Conservation (phyloP, 306 rosid genomes). For the Betula pendula region DNA sequence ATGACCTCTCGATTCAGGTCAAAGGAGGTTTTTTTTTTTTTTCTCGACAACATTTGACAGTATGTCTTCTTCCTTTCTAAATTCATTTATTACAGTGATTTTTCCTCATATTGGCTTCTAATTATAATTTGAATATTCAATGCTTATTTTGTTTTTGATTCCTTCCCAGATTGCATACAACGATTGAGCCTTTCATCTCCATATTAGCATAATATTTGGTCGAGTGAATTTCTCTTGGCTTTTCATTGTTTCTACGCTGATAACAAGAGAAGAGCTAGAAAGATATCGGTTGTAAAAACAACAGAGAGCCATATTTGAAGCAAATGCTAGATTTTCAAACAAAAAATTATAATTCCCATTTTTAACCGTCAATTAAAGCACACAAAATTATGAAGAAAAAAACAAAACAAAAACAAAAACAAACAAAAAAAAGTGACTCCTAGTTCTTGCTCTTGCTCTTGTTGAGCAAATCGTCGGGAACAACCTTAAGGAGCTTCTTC, state of each 20-base stretch:
- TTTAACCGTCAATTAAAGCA: too few species aligned
- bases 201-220: too few species aligned
- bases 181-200: too few species aligned
- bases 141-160: neutral
- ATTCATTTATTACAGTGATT: neutral
- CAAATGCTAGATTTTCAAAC: neutral
- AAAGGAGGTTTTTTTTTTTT: too few species aligned
- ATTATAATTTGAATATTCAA: neutral
- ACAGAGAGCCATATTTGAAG: neutral
- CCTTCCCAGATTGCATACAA: neutral
- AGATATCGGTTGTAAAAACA: neutral
- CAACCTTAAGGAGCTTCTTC: conserved; percentile 69
- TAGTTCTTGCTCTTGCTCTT: conserved; percentile 5
- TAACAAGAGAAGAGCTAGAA: too few species aligned
- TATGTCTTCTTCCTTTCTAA: neutral
- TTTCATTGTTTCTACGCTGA: too few species aligned
- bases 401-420: too few species aligned
- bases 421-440: neutral
- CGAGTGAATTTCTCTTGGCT: too few species aligned
- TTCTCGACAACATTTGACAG: too few species aligned
- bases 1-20: too few species aligned
- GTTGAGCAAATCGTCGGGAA: conserved; percentile 60
- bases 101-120: neutral
- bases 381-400: neutral
- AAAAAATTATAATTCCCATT: too few species aligned